A percentile compares a stretch with the other conserved stretches of the same genome.
Evolutionary conservation across 2,329 filamentous ascomycete species (phyloP).

Genomic region (Grosmannia penicillata): DNA sequence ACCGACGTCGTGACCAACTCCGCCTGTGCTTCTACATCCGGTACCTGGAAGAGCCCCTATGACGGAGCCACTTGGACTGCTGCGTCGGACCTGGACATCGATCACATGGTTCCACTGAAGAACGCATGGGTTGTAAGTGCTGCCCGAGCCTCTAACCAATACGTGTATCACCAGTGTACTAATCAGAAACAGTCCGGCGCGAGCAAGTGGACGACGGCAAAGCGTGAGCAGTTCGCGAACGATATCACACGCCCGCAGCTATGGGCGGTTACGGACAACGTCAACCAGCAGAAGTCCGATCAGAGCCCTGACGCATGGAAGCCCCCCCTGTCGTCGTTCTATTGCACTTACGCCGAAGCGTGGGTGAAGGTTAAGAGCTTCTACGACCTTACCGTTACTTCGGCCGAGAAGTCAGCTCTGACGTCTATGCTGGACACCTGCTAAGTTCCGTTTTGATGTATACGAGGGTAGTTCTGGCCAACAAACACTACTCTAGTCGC

Average conservation of each 20-base stretch:
- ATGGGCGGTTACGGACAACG: slow-evolving; percentile 61
- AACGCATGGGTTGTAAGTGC: slow-evolving; percentile 58
- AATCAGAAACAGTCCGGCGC: slow-evolving; percentile 46
- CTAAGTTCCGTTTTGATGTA: no score
- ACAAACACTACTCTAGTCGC: no score
- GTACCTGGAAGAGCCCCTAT: slow-evolving; percentile 58
- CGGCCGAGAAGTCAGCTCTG: slow-evolving; percentile 56
- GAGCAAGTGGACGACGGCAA: slow-evolving; percentile 51
- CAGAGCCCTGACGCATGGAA: slow-evolving; percentile 62
- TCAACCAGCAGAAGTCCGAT: slow-evolving; percentile 65
- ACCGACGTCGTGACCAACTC: slow-evolving; percentile 41
- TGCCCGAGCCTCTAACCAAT: neutral
- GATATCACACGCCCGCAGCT: slow-evolving; percentile 64
- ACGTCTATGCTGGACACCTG: slow-evolving; percentile 50
- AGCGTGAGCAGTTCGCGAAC: slow-evolving; percentile 59
- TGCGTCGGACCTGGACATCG: slow-evolving; percentile 61
- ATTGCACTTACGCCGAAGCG: slow-evolving; percentile 64
- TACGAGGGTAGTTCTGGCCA: no score
- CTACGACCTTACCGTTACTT: slow-evolving; percentile 54
- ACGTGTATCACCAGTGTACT: neutral
- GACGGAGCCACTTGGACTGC: slow-evolving; percentile 57
- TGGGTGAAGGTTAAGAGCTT: slow-evolving; percentile 69
- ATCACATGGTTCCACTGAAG: slow-evolving; percentile 68
- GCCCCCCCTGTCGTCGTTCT: slow-evolving; percentile 51
- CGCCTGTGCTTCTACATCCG: slow-evolving; percentile 48